Base-by-base conservation (phyloP, 768 basidiomycete genomes). In the Kwoniella heveanensis region DNA sequence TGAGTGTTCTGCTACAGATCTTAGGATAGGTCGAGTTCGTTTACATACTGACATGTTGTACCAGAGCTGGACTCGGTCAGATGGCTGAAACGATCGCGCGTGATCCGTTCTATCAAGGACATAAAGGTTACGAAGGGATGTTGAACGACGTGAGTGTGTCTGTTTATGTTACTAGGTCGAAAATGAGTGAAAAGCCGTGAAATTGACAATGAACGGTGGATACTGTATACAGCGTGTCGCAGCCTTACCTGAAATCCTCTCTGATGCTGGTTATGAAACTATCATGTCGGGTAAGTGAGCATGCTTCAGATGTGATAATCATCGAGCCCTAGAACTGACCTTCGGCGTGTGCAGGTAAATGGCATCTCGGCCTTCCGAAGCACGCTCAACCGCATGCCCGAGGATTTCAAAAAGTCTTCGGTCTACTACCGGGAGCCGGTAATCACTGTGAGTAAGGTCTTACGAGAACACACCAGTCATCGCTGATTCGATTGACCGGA, bases 301-400 rank as follows among this genome's bases (percentile, higher is more conserved):
- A 9, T 22, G 12, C 22, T n/a, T 21, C 26, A 25, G 3, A n/a
- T 21, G 22, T 30, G 12, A 32, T 32, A 13, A 32, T 32, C 32
- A 47, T 57, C 15, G 26, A n/a, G 37, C 17, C n/a, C n/a, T n/a
- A n/a, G n/a, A n/a, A 22, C 17, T 37, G 52, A n/a, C 26, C 27
- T 7, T 17, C 15, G 9, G 44, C 10, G 17, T 24, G 26, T 22
- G 27, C 29, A 36, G 73, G 77, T n/a, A 79, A 79, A 70, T 79
- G 77, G 76, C 77, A 79, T 60, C 68, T 79, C 2, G 77, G 77
- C 26, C 68, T 79, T 32, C 70, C 72, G 1, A 64, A 51, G 39
- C 63, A 68, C 32, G 64, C 67, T 25, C 69, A 73, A 27, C 71
- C 71, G 8, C 54, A 66, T 32, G 71, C 66, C 19, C 49, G 71